Evolutionary conservation across 176 grass and related monocot species (phyloP).

Genomic region (Aegilops longissima): DNA sequence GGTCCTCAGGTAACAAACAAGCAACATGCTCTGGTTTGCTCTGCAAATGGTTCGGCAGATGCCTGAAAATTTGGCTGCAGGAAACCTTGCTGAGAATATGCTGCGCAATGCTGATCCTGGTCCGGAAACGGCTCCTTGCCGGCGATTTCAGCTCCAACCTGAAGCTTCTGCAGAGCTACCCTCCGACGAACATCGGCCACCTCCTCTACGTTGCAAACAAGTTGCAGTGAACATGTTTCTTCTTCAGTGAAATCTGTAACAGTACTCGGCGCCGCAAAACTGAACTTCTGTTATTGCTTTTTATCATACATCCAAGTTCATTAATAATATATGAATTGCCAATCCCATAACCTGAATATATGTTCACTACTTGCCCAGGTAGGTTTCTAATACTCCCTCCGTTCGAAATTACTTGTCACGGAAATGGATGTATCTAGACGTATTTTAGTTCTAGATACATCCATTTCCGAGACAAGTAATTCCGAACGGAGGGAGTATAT

Average conservation of each 20-base stretch:
- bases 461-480: too few species aligned
- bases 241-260: background rate
- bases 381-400: too few species aligned
- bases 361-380: background rate
- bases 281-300: background rate
- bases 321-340: background rate
- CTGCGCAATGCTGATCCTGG: conserved; percentile 88
- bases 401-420: too few species aligned
- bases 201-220: conserved; percentile 93
- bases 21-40: background rate
- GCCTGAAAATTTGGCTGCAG: conserved; percentile 37
- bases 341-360: background rate
- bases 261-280: background rate
- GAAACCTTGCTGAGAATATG: conserved; percentile 95
- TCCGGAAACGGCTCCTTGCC: conserved; percentile 66
- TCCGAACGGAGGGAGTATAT: too few species aligned
- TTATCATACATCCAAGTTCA: background rate
- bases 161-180: conserved; percentile 85
- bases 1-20: conserved; percentile 63
- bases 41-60: background rate
- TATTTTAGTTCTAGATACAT: too few species aligned
- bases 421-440: too few species aligned
- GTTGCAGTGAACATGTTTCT: conserved; percentile 36
- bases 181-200: conserved; percentile 81
- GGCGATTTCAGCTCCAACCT: conserved; percentile 78